Percentiles rank a stretch among this genome's conserved stretches.
Evolutionary conservation across 2,329 filamentous ascomycete species (phyloP).

Genomic region (Sporothrix luriei): DNA sequence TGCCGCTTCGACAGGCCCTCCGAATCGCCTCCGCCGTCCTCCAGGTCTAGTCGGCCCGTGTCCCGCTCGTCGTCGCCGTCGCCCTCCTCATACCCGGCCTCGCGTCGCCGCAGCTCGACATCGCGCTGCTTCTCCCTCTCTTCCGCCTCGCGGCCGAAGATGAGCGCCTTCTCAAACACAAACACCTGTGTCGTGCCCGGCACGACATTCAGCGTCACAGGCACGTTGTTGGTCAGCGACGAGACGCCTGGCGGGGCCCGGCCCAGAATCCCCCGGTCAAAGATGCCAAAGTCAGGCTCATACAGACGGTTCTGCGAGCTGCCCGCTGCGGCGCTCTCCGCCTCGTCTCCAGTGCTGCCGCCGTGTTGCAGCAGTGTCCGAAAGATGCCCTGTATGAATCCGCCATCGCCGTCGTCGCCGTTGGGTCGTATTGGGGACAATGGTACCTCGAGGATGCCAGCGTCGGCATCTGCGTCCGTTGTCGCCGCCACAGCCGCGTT

Average conservation of each 20-base stretch:
- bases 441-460: slow-evolving; percentile 2
- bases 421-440: not conserved
- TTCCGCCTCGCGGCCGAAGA: slow-evolving; percentile 48
- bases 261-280: slow-evolving; percentile 65
- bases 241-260: slow-evolving; percentile 57
- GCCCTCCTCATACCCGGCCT: slow-evolving; percentile 34
- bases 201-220: slow-evolving; percentile 60
- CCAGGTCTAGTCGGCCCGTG: not conserved
- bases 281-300: slow-evolving; percentile 62
- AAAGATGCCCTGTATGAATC: slow-evolving; percentile 12
- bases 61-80: slow-evolving; percentile 30
- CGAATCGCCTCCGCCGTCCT: slow-evolving; percentile 31
- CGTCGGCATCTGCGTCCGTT: not conserved
- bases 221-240: slow-evolving; percentile 65
- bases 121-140: slow-evolving; percentile 31
- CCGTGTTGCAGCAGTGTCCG: slow-evolving; percentile 11
- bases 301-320: slow-evolving; percentile 47
- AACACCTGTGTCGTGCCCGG: slow-evolving; percentile 66
- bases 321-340: not conserved
- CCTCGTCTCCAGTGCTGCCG: not conserved
- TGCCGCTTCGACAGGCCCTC: slow-evolving; percentile 34
- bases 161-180: slow-evolving; percentile 60
- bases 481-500: slow-evolving; percentile 43
- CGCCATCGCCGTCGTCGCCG: not conserved
- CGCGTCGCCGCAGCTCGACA: slow-evolving; percentile 38